Evolutionary conservation across 2,329 filamentous ascomycete species (phyloP), one percentile per base, ranked within the genome.

Genomic region (Fusarium piperis): DNA sequence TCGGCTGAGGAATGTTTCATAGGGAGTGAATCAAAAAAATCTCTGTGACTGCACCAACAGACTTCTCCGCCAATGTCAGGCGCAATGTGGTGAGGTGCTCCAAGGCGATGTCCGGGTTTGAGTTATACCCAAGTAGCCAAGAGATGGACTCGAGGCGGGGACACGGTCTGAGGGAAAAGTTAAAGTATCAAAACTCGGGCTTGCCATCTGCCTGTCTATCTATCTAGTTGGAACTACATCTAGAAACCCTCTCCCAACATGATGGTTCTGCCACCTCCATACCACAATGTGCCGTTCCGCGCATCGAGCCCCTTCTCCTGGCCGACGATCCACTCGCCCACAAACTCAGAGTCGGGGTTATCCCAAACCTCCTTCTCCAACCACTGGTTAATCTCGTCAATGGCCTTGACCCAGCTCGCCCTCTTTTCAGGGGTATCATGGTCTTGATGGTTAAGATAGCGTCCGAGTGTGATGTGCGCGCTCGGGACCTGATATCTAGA

Each of bases 401-500:
- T 91, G 58, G 86, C 86, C 15, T 86, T 81, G 15, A 97, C 85
- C 85, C 95, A 91, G n/a, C 76, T 81, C 74, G 84, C 80, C 73
- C 94, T 87, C 79, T 88, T 89, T 64, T 84, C 84, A 1, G 84
- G 83, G 9, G 86, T 86, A 38, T 86, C 85, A 75, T 91, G 89
- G 71, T 95, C 93, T 13, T 86, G 83, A 41, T 90, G 87, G 11
- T 86, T 87, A 46, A 97, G 87, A 79, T 96, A 98, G 4, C 95
- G 87, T 0, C 89, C 95, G 64, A 98, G 88, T 0, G 95, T 98
- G 77, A 98, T 88, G 83, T 98, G 95, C 16, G 94, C 94, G 52
- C 93, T 95, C 2, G 95, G 95, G 3, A 97, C 94, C 26, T 95
- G 91, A 79, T 98, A 98, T 64, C 95, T 87, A 59, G 93, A 93